These are phyloP conservation scores for Candida frijolesensis DNA, from an alignment of 1,139 yeast genomes.

Conservation along the genomic window DNA sequence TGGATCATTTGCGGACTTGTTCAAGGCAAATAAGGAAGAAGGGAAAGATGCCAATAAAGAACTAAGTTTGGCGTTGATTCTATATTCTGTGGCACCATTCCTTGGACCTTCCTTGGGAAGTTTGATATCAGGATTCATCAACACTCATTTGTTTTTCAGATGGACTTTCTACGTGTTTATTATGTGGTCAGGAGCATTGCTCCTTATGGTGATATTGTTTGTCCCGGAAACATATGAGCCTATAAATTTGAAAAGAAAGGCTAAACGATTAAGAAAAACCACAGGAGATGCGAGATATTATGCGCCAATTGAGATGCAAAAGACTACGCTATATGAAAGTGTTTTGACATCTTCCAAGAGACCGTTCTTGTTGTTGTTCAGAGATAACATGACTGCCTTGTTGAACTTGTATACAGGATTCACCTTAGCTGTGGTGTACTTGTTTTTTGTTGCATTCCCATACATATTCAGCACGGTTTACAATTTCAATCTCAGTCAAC, in stretches of 20 bases:
- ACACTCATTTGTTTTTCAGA: constrained; percentile 38
- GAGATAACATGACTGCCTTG: constrained; percentile 63
- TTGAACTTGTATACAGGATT: constrained; percentile 66
- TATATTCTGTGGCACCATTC: constrained; percentile 35
- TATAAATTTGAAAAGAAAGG: constrained; percentile 48
- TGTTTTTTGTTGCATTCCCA: constrained; percentile 67
- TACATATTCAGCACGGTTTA: constrained; percentile 53
- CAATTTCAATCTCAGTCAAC: constrained; percentile 33
- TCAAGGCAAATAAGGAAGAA: constrained; percentile 18
- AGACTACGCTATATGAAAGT: constrained; percentile 26
- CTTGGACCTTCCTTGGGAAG: constrained; percentile 40
- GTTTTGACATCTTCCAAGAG: constrained; percentile 45
- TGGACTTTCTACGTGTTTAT: constrained; percentile 46
- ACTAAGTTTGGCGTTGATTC: constrained; percentile 27
- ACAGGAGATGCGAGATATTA: constrained; percentile 45
- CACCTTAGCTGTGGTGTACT: constrained; percentile 58
- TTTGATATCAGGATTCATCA: constrained; percentile 32
- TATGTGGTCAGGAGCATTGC: constrained; percentile 35
- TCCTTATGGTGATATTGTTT: constrained; percentile 32
- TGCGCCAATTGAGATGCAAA: constrained; percentile 49
- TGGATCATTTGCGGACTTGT: constrained; percentile 37
- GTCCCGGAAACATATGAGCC: constrained; percentile 55
- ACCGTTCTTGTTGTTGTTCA: constrained; percentile 55
- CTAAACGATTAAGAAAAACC: constrained; percentile 43
- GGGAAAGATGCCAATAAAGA: constrained; percentile 24